A percentile compares a stretch with the other conserved stretches of the same genome.
These are phyloP conservation scores for Rhizopus microsporus DNA, from an alignment of 371 early-diverging fungal species.

Conservation along the genomic window DNA sequence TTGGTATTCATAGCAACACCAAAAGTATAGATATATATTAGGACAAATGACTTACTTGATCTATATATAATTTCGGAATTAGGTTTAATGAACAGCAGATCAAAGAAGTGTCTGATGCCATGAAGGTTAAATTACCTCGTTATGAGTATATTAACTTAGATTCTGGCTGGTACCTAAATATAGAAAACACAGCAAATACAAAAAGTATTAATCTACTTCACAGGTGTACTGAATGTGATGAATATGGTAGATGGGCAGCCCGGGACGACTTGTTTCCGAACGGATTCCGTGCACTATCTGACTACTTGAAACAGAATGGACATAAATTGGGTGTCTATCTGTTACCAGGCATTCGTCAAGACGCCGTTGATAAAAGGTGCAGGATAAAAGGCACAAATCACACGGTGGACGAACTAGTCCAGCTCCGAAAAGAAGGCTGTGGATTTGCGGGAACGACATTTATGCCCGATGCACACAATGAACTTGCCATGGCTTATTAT, in stretches of 20 bases:
- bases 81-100: constrained; percentile 44
- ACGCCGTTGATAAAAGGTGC: constrained; percentile 27
- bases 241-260: constrained; percentile 43
- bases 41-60: constrained; percentile 1
- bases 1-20: constrained; percentile 7
- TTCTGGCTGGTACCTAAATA: constrained; percentile 42
- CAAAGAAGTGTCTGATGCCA: constrained; percentile 35
- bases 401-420: constrained; percentile 26
- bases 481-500: constrained; percentile 33
- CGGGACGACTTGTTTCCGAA: constrained; percentile 41
- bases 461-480: constrained; percentile 42
- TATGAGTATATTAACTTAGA: constrained; percentile 51
- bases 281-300: constrained; percentile 32
- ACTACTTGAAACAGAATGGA: constrained; percentile 33
- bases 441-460: constrained; percentile 43
- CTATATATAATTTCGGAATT: background rate
- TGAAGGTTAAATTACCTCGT: constrained; percentile 40
- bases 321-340: constrained; percentile 48
- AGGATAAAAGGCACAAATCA: constrained; percentile 25
- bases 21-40: background rate
- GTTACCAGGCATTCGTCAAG: constrained; percentile 45
- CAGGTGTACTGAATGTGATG: constrained; percentile 43
- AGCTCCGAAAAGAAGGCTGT: constrained; percentile 36
- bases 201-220: background rate
- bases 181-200: constrained; percentile 2